Percentiles rank a stretch among this genome's conserved stretches.
phyloP scores from a whole-genome alignment of 345 rosid genomes.

The Citrus cavaleriei region DNA sequence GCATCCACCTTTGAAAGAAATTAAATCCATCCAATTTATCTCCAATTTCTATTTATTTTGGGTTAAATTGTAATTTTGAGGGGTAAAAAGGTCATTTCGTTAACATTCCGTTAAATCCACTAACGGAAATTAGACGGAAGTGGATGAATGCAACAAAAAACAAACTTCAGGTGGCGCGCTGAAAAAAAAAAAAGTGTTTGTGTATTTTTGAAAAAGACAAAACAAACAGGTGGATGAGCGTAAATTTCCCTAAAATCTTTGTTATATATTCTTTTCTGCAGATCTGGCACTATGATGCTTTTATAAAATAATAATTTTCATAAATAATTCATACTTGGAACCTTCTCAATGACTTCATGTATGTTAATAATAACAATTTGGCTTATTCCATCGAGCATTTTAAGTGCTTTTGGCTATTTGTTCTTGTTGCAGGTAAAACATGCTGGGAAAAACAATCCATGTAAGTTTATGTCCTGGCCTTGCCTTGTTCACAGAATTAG shows the following conservation, averaged over 20 bases:
- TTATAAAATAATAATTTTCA: neutral
- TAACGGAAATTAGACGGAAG: too few relatives aligned
- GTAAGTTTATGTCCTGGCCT: neutral
- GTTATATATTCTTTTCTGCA: neutral
- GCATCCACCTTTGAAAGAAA: too few relatives aligned
- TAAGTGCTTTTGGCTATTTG: neutral
- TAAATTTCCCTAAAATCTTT: neutral
- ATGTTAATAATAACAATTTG: neutral
- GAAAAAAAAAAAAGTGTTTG: too few relatives aligned
- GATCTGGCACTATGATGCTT: neutral
- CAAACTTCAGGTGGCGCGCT: too few relatives aligned
- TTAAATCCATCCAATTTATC: too few relatives aligned
- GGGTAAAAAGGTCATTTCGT: too few relatives aligned
- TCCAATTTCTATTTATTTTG: too few relatives aligned
- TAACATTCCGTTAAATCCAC: too few relatives aligned
- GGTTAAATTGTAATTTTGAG: too few relatives aligned
- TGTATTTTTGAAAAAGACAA: too few relatives aligned
- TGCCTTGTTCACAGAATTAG: neutral
- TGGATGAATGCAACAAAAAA: too few relatives aligned
- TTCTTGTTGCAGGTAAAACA: conserved; percentile 1
- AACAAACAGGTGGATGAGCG: too few relatives aligned
- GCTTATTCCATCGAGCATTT: neutral
- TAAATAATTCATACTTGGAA: neutral
- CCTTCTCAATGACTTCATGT: neutral
- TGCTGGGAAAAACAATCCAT: neutral